Base-by-base conservation (phyloP, 805 yeast genomes). In the Wickerhamiella dianesei region DNA sequence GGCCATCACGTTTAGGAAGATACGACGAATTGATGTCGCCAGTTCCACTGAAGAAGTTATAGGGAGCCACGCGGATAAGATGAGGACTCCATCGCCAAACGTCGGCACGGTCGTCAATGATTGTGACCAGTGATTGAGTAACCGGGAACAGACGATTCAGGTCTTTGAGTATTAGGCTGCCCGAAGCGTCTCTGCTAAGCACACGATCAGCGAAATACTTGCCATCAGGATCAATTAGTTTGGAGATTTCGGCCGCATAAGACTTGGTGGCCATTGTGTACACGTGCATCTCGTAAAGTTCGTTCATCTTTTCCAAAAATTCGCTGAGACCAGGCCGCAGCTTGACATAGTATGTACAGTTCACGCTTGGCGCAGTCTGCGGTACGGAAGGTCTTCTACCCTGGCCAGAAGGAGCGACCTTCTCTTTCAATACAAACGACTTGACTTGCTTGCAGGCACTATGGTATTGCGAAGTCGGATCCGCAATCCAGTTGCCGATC, bases 1-100 rank as follows among this genome's bases (percentile, higher is more conserved):
- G 50, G 13, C 65, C 66, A 3, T 51, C 45, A 51, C 86, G 84
- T 57, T 84, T 80, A 0, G 98, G 97, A 47, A 92, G 67, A 59
- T 87, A 87, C 54, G 86, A 80, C 18, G 95, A 85, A 59, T 92
- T 92, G 59, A 92, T 92, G 67, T 92, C 98, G 22, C 98, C 98
- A 48, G 89, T 86, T 9, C 97, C 97, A 35, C 88, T 94, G 58
- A 92, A 92, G 57, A 92, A 92, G 61, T 85, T 95, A 62, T 86
- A 92, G 0, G 98, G 98, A 1, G 87, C 82, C 3, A 89, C 97
- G 64, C 89, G 85, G 49, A 92, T 77, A 56, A 92, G 67, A 60
- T 92, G 88, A 12, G 82, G 79, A 54, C 86, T 83, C 98, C 98
- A 92, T 59, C 83, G 84, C 98, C 98, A 92, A 18, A 92, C 98